Conservation (phyloP, 345 rosid genomes). For the Cardamine occulta region DNA sequence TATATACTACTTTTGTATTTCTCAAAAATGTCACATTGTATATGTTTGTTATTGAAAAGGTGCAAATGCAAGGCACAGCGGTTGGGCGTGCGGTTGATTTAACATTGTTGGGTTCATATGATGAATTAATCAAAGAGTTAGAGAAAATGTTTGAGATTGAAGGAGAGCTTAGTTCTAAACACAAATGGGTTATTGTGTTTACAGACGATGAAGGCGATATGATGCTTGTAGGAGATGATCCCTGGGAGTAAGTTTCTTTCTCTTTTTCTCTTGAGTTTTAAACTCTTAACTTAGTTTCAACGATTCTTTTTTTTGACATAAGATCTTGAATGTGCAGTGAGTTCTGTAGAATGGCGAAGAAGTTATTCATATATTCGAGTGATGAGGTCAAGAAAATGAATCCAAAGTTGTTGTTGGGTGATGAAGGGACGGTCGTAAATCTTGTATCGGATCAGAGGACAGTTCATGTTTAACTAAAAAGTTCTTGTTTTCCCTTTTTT, state of each 20-base stretch:
- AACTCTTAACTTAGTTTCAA: not conserved
- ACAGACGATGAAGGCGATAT: slow-evolving; percentile 78
- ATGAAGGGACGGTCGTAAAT: slow-evolving; percentile 45
- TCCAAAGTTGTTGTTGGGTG: slow-evolving; percentile 47
- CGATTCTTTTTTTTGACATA: not conserved
- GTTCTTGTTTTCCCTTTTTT: slow-evolving; percentile 2
- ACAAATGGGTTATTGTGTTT: slow-evolving; percentile 68
- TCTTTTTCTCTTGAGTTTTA: not conserved
- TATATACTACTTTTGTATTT: not conserved
- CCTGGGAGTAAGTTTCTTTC: slow-evolving; percentile 64
- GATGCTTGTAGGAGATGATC: slow-evolving; percentile 83
- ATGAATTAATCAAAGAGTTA: slow-evolving; percentile 56
- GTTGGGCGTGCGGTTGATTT: slow-evolving; percentile 78
- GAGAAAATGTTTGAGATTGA: slow-evolving; percentile 75
- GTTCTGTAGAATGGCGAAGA: slow-evolving; percentile 75
- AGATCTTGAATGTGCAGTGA: slow-evolving; percentile 52
- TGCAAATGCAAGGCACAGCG: slow-evolving; percentile 78
- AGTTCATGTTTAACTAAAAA: slow-evolving; percentile 20
- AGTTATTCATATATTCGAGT: slow-evolving; percentile 59
- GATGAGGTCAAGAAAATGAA: slow-evolving; percentile 67
- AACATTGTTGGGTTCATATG: slow-evolving; percentile 57
- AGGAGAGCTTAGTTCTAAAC: slow-evolving; percentile 55
- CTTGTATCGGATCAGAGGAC: slow-evolving; percentile 49
- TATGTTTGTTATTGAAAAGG: slow-evolving; percentile 48
- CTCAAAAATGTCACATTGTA: not conserved